phyloP scores from a whole-genome alignment of 2,329 filamentous ascomycete genomes.

The Trichoderma brevicompactum region DNA sequence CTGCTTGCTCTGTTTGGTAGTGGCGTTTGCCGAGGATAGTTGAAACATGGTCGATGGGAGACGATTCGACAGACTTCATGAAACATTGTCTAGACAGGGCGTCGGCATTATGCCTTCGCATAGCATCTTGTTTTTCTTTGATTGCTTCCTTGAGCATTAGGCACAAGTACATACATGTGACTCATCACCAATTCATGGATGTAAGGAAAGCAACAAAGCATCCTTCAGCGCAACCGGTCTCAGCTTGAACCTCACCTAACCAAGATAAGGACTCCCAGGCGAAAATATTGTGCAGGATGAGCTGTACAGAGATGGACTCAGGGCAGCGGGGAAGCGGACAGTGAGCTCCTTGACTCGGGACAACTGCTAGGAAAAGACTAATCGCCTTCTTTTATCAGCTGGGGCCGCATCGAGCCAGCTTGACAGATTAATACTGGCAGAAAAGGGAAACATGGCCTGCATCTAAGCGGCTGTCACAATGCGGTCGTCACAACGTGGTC shows the following conservation, averaged over 20 bases:
- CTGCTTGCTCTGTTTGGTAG: not conserved
- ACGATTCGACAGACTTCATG: not conserved
- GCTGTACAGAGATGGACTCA: not conserved
- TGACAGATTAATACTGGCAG: not conserved
- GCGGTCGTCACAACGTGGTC: not conserved
- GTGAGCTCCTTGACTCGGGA: not conserved
- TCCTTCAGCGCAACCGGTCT: conserved; percentile 4
- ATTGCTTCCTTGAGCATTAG: not conserved
- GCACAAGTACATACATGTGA: too few species aligned
- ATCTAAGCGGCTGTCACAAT: not conserved
- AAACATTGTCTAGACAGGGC: not conserved
- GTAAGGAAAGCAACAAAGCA: not conserved
- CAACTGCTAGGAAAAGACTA: not conserved
- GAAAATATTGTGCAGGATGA: not conserved
- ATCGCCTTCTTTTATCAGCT: not conserved
- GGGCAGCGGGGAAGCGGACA: not conserved
- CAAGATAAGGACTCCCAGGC: not conserved
- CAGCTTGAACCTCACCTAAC: not conserved
- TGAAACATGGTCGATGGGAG: not conserved
- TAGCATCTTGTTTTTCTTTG: not conserved
- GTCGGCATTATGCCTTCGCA: too few species aligned
- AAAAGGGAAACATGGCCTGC: not conserved
- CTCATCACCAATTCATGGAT: not conserved
- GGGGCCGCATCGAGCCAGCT: not conserved
- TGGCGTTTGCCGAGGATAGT: not conserved